These are phyloP conservation scores for Ambrosiella xylebori DNA, from an alignment of 2,329 filamentous ascomycete species.

Conservation along the genomic window DNA sequence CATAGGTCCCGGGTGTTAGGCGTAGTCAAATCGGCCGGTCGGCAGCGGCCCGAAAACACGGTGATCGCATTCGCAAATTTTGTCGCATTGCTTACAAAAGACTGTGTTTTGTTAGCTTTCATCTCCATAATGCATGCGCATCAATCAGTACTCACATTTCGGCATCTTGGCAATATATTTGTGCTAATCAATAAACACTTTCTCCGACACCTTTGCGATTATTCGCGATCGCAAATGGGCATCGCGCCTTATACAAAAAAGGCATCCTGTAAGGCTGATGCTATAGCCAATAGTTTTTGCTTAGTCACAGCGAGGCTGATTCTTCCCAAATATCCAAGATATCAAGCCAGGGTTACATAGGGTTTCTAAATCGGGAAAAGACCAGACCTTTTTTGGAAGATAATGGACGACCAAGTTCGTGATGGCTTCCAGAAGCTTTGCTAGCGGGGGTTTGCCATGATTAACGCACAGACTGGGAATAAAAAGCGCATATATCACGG, in stretches of 20 bases:
- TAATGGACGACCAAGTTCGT: background rate
- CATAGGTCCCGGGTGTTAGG: background rate
- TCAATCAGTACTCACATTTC: conserved; percentile 51
- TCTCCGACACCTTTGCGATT: background rate
- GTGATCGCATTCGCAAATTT: background rate
- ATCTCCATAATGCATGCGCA: conserved; percentile 19
- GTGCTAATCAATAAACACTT: background rate
- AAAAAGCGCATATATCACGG: no score
- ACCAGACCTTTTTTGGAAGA: background rate
- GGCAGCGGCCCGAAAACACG: background rate
- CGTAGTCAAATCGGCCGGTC: background rate
- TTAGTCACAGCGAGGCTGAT: background rate
- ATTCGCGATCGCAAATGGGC: background rate
- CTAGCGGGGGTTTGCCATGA: no score
- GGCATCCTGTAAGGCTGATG: background rate
- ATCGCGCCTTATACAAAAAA: background rate
- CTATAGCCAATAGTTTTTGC: background rate
- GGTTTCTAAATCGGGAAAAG: background rate
- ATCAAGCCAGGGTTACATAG: background rate
- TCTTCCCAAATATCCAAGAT: background rate
- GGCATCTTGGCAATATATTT: conserved; percentile 44
- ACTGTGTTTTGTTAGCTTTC: conserved; percentile 15
- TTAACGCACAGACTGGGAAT: no score
- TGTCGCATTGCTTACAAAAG: conserved; percentile 16
- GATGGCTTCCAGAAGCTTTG: background rate